A percentile compares a stretch with the other conserved stretches of the same genome.
Conservation (phyloP, 140 eudicot species). For the Eryngium alpinum region DNA sequence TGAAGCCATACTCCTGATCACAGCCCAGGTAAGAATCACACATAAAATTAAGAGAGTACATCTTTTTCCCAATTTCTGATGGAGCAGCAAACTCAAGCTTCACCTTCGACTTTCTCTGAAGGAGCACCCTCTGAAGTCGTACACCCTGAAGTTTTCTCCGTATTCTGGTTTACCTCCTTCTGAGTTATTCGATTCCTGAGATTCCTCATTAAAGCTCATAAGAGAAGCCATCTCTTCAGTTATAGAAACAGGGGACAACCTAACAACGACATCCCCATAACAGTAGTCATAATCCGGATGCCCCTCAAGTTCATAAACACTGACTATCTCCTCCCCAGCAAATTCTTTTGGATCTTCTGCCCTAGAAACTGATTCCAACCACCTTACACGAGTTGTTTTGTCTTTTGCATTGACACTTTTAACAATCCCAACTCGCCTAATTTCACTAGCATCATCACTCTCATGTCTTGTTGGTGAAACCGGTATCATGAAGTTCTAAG, state of each 20-base stretch:
- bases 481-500: slow-evolving; percentile 36
- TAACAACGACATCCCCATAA: slow-evolving; percentile 95
- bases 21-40: slow-evolving; percentile 86
- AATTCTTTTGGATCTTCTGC: slow-evolving; percentile 86
- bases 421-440: slow-evolving; percentile 85
- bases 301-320: slow-evolving; percentile 97
- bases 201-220: slow-evolving; percentile 22
- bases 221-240: slow-evolving; percentile 26
- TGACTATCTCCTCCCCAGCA: slow-evolving; percentile 79
- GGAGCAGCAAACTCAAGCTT: slow-evolving; percentile 71
- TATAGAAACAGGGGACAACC: slow-evolving; percentile 53
- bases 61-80: slow-evolving; percentile 54
- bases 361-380: slow-evolving; percentile 75
- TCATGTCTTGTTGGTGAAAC: slow-evolving; percentile 24
- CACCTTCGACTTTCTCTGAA: slow-evolving; percentile 58
- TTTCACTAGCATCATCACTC: slow-evolving; percentile 43
- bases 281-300: slow-evolving; percentile 99
- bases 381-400: slow-evolving; percentile 79
- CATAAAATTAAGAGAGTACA: slow-evolving; percentile 58
- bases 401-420: slow-evolving; percentile 95
- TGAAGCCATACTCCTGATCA: slow-evolving; percentile 67
- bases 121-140: slow-evolving; percentile 16
- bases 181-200: slow-evolving; percentile 23
- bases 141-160: slow-evolving; percentile 2
- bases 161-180: slow-evolving; percentile 28